Conservation (phyloP, 2,329 filamentous ascomycete species). For the Stemphylium beticola region DNA sequence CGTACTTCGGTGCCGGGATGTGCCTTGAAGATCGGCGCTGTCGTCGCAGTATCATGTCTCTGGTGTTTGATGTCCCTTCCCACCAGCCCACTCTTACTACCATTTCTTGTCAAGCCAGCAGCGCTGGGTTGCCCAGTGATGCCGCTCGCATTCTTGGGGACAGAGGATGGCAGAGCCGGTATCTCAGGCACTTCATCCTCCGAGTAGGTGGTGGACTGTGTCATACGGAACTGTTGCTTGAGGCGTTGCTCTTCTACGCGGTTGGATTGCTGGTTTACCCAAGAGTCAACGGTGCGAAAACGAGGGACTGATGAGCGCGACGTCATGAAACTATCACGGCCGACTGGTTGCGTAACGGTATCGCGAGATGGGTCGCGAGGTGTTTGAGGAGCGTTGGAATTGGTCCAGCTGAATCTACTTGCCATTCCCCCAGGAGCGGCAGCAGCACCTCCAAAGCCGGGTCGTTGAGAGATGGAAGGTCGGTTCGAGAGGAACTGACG, state of each 20-base stretch:
- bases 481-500: constrained; percentile 48
- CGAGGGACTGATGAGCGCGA: constrained; percentile 45
- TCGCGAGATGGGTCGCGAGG: constrained; percentile 42
- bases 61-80: constrained; percentile 44
- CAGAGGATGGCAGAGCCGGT: constrained; percentile 14
- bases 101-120: constrained; percentile 15
- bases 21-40: constrained; percentile 49
- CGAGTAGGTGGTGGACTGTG: constrained; percentile 36
- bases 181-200: constrained; percentile 25
- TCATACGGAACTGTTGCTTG: constrained; percentile 44
- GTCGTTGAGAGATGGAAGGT: constrained; percentile 39
- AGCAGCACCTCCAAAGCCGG: constrained; percentile 27
- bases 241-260: constrained; percentile 46
- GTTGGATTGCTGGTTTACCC: constrained; percentile 50
- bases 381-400: constrained; percentile 49
- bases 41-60: constrained; percentile 46
- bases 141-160: constrained; percentile 36
- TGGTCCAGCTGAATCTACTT: constrained; percentile 50
- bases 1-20: constrained; percentile 50
- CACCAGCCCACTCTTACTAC: constrained; percentile 28
- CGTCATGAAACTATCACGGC: constrained; percentile 47
- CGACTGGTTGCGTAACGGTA: constrained; percentile 29
- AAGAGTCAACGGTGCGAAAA: constrained; percentile 51
- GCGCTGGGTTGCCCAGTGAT: constrained; percentile 10
- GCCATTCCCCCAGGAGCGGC: constrained; percentile 28